A percentile compares a stretch with the other conserved stretches of the same genome.
Conservation (phyloP, 1,284 basidiomycete species). For the Exsudoporus floridanus region DNA sequence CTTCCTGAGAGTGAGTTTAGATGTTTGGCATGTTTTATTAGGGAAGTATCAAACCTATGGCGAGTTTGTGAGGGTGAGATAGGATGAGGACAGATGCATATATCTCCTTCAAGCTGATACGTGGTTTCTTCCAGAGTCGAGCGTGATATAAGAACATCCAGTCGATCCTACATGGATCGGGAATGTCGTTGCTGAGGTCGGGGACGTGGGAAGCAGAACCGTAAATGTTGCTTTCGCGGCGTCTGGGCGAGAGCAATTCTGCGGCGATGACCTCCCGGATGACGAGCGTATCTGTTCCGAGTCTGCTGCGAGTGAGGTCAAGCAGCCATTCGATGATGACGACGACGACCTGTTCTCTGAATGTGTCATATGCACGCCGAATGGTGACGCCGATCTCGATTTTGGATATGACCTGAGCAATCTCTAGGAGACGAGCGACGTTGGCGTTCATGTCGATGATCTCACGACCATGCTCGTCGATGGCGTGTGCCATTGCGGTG, state of each 20-base stretch:
- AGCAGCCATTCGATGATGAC: constrained; percentile 85
- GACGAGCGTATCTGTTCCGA: constrained; percentile 65
- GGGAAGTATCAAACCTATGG: constrained; percentile 56
- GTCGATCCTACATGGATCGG: constrained; percentile 64
- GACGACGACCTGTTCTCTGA: constrained; percentile 83
- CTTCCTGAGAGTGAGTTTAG: constrained; percentile 51
- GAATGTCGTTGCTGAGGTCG: constrained; percentile 49
- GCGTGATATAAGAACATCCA: constrained; percentile 78
- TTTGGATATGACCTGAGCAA: constrained; percentile 78
- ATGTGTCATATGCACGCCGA: constrained; percentile 84
- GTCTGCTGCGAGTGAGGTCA: constrained; percentile 73
- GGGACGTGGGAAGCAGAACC: constrained; percentile 37
- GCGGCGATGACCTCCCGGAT: constrained; percentile 72
- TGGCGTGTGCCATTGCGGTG: constrained; percentile 58
- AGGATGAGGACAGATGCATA: constrained; percentile 78
- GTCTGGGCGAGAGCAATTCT: constrained; percentile 66
- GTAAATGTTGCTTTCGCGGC: constrained; percentile 43
- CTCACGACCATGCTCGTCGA: constrained; percentile 86
- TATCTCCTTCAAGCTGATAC: constrained; percentile 78
- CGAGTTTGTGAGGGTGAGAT: constrained; percentile 73
- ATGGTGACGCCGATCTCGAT: constrained; percentile 94
- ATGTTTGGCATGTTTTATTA: not conserved
- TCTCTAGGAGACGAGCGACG: constrained; percentile 69
- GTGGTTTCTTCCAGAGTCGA: constrained; percentile 80
- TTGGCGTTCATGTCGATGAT: constrained; percentile 80